Evolutionary conservation across 2,329 filamentous ascomycete species (phyloP).

Genomic region (Ceratocystis diversiconidia): DNA sequence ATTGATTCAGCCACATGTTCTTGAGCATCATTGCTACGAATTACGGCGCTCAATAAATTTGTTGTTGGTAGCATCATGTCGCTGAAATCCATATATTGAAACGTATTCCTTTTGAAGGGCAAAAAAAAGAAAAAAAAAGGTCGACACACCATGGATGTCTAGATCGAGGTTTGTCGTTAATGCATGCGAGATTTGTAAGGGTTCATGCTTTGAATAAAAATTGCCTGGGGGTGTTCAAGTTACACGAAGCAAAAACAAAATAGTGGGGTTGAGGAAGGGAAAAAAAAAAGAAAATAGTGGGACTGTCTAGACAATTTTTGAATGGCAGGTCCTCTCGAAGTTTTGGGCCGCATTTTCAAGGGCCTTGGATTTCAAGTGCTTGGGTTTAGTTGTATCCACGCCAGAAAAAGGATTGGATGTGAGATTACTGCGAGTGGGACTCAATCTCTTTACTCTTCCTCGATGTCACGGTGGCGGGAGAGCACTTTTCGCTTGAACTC

Average conservation of each 20-base stretch:
- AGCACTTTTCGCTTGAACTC: conserved; percentile 73
- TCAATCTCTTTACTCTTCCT: conserved; percentile 39
- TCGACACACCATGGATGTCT: not conserved
- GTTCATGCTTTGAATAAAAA: not conserved
- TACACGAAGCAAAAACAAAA: not conserved
- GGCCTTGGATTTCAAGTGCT: not conserved
- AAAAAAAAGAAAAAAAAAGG: not conserved
- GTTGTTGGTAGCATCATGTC: not conserved
- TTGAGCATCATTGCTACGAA: no score
- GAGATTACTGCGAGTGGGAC: not conserved
- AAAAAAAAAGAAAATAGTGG: no score
- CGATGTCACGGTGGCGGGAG: conserved; percentile 47
- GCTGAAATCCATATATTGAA: not conserved
- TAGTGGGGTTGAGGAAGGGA: no score
- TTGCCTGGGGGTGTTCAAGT: not conserved
- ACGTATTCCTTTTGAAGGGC: not conserved
- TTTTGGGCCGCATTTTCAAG: no score
- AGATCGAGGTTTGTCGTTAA: not conserved
- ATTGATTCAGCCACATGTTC: no score
- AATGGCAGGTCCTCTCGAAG: no score
- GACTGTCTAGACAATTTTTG: no score
- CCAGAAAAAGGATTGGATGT: not conserved
- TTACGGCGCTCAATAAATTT: no score
- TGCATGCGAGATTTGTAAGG: not conserved
- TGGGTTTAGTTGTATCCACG: not conserved